Evolutionary conservation across 441 rosid genomes (phyloP), one percentile per base, ranked within the genome.

Genomic region (Erodium chrysanthum): DNA sequence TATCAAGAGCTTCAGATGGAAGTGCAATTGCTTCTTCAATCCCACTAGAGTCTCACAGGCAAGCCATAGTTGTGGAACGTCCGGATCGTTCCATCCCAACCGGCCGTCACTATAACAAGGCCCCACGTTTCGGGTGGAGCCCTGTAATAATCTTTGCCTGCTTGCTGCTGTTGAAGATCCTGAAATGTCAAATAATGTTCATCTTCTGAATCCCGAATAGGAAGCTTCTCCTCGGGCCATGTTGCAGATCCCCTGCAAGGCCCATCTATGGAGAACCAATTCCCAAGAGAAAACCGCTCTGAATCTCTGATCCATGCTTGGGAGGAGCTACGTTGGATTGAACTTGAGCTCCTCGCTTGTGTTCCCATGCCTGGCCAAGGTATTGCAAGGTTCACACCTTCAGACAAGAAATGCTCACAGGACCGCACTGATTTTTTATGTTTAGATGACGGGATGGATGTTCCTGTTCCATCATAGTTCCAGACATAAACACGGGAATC

Each of bases 1-100:
- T 31, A 31, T 4, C 5, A 31, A 31, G 35, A 31, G 35, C 35
- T 31, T 31, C 35, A 31, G 0, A 31, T 31, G 6, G 35, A 31
- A 31, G 35, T 31, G 35, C 0, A 1, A 31, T 2, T 31, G 35
- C 35, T 31, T 2, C 35, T 31, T 4, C 35, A 31, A 31, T 31
- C 35, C 14, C 48, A 52, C 8, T 18, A 80, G 2, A 72, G 68
- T 71, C 77, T 73, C 33, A 77, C 65, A 7, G 94, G 89, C 78
- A 86, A 58, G 73, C 98, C 97, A 69, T 86, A 87, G 74, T 86
- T 90, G 62, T 86, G 92, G 76, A 84, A 92, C 35, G 88, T 83
- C 74, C 79, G 82, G 71, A 90, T 84, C 1, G 59, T 76, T 56
- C 98, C 98, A 35, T 90, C 93, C 54, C 74, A 77, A 46, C 92